phyloP scores from a whole-genome alignment of 1,139 yeast species.

The Hansenula lynferdii region DNA sequence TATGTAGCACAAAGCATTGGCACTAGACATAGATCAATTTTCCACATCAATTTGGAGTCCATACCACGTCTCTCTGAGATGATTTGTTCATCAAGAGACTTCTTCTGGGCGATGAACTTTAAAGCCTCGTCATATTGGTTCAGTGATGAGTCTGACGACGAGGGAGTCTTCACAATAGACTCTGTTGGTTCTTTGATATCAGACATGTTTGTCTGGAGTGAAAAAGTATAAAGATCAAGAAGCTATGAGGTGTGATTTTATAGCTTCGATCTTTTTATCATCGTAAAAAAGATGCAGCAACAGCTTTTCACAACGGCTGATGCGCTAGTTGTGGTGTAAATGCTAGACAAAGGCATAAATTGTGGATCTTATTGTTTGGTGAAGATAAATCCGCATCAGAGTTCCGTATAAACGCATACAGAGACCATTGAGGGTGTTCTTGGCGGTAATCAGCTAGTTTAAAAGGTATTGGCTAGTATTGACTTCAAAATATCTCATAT shows the following conservation, averaged over 20 bases:
- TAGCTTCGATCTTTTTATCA: neutral
- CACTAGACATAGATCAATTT: constrained; percentile 20
- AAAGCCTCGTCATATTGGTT: constrained; percentile 1
- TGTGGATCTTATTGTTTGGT: no score
- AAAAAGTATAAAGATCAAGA: no score
- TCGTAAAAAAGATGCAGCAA: neutral
- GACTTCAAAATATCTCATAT: no score
- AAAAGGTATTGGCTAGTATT: no score
- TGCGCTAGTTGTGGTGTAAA: neutral
- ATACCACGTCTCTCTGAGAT: neutral
- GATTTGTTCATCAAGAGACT: neutral
- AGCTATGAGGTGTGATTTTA: neutral
- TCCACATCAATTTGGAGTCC: constrained; percentile 5
- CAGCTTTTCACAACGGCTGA: neutral
- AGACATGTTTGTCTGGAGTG: no score
- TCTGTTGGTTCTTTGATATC: no score
- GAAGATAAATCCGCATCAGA: no score
- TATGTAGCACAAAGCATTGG: constrained; percentile 36
- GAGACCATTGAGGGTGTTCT: no score
- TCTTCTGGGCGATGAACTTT: neutral
- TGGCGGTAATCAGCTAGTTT: no score
- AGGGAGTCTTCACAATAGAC: neutral
- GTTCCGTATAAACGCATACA: no score
- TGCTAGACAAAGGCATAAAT: no score
- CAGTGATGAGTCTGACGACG: neutral